Conservation (phyloP, 257 asterid species). For the Solanum chilense region DNA sequence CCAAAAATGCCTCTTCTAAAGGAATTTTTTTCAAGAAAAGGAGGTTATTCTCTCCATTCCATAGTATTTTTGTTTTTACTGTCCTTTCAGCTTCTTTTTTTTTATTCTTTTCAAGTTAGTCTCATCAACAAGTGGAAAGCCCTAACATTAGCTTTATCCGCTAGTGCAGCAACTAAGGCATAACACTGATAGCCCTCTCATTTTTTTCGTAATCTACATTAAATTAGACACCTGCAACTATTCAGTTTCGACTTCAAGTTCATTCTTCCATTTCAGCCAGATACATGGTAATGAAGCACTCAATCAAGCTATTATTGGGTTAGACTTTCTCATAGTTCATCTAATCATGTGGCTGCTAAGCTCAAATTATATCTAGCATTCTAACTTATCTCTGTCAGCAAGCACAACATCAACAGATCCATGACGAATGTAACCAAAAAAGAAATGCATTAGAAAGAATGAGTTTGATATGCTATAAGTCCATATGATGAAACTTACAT, state of each 20-base stretch:
- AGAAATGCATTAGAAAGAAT: neutral
- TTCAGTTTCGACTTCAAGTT: neutral
- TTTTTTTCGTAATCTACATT: neutral
- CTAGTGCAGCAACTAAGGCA: neutral
- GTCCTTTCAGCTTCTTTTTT: no score
- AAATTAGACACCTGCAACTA: neutral
- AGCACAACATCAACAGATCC: neutral
- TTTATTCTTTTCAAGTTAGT: neutral
- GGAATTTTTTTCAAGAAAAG: neutral
- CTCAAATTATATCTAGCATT: neutral
- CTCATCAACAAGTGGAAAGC: neutral
- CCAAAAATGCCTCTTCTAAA: neutral
- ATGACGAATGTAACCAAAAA: neutral
- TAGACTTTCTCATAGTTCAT: neutral
- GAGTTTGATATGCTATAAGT: neutral
- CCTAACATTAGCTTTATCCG: neutral
- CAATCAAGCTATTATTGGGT: neutral
- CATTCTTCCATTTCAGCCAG: neutral
- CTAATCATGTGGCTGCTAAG: neutral
- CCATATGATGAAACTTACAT: slow-evolving; percentile 9
- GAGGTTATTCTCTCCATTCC: neutral
- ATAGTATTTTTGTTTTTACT: no score
- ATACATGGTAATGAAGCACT: neutral
- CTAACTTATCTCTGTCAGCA: neutral
- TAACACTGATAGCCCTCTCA: neutral